These are phyloP conservation scores for Zea luxurians DNA, from an alignment of 176 grass and related monocot species.

Conservation along the genomic window DNA sequence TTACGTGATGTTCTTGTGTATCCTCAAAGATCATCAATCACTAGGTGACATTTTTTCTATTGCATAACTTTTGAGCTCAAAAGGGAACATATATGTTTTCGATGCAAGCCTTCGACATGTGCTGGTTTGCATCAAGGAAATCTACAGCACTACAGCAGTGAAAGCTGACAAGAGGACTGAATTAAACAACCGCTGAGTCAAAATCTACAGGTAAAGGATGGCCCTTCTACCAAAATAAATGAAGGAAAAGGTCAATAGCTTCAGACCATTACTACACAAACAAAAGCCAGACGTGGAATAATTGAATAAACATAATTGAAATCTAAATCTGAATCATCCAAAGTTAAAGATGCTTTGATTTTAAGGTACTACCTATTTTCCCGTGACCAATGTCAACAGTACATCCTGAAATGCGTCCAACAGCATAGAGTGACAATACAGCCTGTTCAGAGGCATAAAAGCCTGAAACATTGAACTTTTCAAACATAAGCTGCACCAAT, in stretches of 20 bases:
- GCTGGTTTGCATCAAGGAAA: conserved; percentile 13
- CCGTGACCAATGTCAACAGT: conserved; percentile 96
- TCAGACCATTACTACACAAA: not conserved
- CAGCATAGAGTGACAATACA: conserved; percentile 95
- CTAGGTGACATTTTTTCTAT: conserved; percentile 5
- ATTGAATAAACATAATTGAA: not conserved
- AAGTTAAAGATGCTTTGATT: not conserved
- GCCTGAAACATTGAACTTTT: conserved; percentile 96
- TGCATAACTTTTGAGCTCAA: conserved; percentile 31
- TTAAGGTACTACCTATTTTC: conserved; percentile 75
- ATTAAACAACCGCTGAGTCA: not conserved
- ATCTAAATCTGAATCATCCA: not conserved
- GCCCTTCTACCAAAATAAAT: not conserved
- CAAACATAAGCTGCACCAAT: conserved; percentile 92
- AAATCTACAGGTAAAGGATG: conserved; percentile 10
- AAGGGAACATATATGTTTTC: conserved; percentile 16
- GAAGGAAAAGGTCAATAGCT: not conserved
- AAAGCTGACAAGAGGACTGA: not conserved
- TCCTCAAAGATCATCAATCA: conserved; percentile 26
- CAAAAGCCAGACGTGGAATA: conserved; percentile 4
- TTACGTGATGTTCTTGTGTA: conserved; percentile 21
- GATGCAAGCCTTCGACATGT: conserved; percentile 34
- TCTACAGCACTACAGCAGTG: not conserved
- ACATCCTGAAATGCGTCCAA: conserved; percentile 93
- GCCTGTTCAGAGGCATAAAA: conserved; percentile 99